phyloP scores from a whole-genome alignment of 495 filamentous ascomycete genomes.

The Neurospora sp. region DNA sequence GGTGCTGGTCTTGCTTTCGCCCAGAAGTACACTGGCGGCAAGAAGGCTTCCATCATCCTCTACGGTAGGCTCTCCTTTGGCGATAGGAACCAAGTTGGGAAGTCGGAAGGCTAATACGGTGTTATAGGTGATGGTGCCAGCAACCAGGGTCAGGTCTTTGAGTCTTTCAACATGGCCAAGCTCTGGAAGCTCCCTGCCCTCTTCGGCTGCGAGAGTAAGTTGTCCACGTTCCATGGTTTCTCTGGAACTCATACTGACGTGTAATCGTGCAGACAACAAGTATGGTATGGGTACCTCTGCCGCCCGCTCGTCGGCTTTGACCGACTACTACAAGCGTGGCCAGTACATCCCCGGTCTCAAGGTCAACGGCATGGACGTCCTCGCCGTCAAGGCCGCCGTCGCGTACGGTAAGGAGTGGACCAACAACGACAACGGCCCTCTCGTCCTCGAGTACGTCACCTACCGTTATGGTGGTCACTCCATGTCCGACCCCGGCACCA shows the following conservation, averaged over 20 bases:
- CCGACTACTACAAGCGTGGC: constrained; percentile 99
- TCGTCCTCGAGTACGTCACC: constrained; percentile 97
- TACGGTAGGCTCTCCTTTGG: constrained; percentile 48
- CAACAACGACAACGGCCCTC: constrained; percentile 68
- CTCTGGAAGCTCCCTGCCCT: constrained; percentile 92
- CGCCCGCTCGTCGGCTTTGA: constrained; percentile 83
- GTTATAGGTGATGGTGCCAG: constrained; percentile 66
- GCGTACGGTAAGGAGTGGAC: constrained; percentile 84
- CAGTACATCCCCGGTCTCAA: constrained; percentile 99
- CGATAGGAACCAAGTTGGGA: background rate
- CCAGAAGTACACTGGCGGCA: constrained; percentile 80
- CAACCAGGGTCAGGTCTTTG: constrained; percentile 99
- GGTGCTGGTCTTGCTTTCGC: constrained; percentile 95
- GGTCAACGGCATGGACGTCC: constrained; percentile 99
- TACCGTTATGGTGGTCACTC: constrained; percentile 99
- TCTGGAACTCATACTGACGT: background rate
- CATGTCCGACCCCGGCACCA: constrained; percentile 98
- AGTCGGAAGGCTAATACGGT: background rate
- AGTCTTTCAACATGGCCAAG: constrained; percentile 99
- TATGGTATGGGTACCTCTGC: constrained; percentile 99
- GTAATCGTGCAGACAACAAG: constrained; percentile 73
- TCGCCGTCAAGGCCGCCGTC: constrained; percentile 93
- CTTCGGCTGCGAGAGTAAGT: constrained; percentile 96
- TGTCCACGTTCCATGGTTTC: background rate
- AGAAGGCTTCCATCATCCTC: constrained; percentile 76